Evolutionary conservation across 2,329 filamentous ascomycete species (phyloP).

Genomic region (Ophiostoma fasciatum): DNA sequence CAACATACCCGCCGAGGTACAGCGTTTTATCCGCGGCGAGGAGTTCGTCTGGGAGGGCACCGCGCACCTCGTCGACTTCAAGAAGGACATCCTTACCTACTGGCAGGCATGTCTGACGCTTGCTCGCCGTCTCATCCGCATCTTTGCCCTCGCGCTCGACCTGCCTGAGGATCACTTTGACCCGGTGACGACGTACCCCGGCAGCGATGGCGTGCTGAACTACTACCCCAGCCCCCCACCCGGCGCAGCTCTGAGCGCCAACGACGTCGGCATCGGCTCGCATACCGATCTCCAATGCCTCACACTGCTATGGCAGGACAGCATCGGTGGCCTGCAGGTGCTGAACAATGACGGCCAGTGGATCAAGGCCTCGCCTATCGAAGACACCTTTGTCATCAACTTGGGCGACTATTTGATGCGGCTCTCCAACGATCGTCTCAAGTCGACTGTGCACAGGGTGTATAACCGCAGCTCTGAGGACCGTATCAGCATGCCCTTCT

Average conservation of each 20-base stretch:
- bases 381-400: slow-evolving; percentile 7
- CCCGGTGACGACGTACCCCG: slow-evolving; percentile 35
- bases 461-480: slow-evolving; percentile 7
- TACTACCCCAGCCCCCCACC: slow-evolving; percentile 20
- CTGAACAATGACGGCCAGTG: slow-evolving; percentile 6
- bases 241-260: slow-evolving; percentile 9
- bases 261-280: slow-evolving; percentile 33
- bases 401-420: slow-evolving; percentile 9
- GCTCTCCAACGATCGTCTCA: slow-evolving; percentile 8
- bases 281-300: slow-evolving; percentile 43
- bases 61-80: slow-evolving; percentile 31
- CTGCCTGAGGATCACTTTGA: slow-evolving; percentile 42
- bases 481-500: slow-evolving; percentile 10
- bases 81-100: slow-evolving; percentile 29
- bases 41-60: slow-evolving; percentile 39
- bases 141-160: slow-evolving; percentile 39
- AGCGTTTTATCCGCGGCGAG: slow-evolving; percentile 27
- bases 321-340: slow-evolving; percentile 7
- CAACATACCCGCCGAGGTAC: slow-evolving; percentile 28
- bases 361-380: slow-evolving; percentile 4
- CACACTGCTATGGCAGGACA: slow-evolving; percentile 9
- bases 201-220: slow-evolving; percentile 26
- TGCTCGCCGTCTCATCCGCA: slow-evolving; percentile 26
- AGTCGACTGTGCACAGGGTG: slow-evolving; percentile 9
- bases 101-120: slow-evolving; percentile 30